Evolutionary conservation across 768 basidiomycete genomes (phyloP).

Genomic region (Mycena indigotica): DNA sequence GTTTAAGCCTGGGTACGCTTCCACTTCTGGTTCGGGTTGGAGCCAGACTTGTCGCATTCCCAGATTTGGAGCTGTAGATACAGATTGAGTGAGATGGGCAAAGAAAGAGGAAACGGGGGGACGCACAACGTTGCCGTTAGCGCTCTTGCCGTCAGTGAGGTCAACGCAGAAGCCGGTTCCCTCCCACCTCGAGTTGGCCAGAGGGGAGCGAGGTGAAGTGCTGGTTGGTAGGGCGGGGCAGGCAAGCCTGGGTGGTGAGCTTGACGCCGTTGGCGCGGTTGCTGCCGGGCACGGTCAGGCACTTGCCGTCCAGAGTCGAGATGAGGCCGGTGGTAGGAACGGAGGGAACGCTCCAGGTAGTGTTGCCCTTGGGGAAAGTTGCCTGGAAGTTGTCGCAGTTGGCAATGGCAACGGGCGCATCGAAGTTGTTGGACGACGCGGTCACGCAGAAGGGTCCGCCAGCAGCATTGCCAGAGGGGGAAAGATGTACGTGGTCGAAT

Average conservation of each 20-base stretch:
- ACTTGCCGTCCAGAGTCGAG: slow-evolving; percentile 14
- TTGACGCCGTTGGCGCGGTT: slow-evolving; percentile 27
- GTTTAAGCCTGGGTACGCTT: not conserved
- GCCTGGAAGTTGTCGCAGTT: slow-evolving; percentile 7
- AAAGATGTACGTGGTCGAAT: slow-evolving; percentile 1
- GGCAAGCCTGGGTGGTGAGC: slow-evolving; percentile 27
- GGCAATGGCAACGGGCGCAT: slow-evolving; percentile 9
- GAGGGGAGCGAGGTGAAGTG: not conserved
- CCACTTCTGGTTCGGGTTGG: not conserved
- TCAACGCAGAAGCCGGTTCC: slow-evolving; percentile 11
- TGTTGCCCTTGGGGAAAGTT: slow-evolving; percentile 13
- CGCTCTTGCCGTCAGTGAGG: slow-evolving; percentile 7
- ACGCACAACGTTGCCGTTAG: not conserved
- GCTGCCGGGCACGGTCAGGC: slow-evolving; percentile 27
- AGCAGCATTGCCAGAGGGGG: not conserved
- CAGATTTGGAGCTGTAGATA: not conserved
- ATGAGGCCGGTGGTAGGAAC: slow-evolving; percentile 3
- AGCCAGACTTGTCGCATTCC: not conserved
- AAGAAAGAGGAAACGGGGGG: not conserved
- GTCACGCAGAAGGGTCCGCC: slow-evolving; percentile 9
- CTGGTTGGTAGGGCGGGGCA: slow-evolving; percentile 13
- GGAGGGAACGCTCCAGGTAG: slow-evolving; percentile 13
- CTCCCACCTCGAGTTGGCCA: slow-evolving; percentile 7
- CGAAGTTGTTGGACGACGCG: slow-evolving; percentile 2
- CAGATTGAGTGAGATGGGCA: not conserved